Conservation (phyloP, 345 rosid genomes). For the Stellera chamaejasme region DNA sequence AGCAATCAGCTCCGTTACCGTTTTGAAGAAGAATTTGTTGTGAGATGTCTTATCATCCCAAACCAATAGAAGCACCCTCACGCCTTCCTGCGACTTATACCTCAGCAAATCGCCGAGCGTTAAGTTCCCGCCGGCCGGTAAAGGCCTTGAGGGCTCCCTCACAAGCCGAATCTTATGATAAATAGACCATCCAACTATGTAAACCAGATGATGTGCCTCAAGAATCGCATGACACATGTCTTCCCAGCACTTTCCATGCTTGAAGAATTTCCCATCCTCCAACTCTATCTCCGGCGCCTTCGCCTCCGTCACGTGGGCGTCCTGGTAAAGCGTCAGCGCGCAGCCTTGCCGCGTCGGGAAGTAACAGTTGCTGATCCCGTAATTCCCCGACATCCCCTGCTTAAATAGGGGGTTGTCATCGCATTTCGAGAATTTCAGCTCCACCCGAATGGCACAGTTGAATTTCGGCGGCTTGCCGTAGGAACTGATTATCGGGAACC, state of each 20-base stretch:
- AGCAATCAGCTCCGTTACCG: conserved; percentile 28
- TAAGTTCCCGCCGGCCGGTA: conserved; percentile 59
- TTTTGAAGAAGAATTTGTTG: conserved; percentile 54
- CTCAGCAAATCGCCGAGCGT: conserved; percentile 66
- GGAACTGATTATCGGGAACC: conserved; percentile 53
- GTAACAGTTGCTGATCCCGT: conserved; percentile 44
- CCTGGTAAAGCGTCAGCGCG: conserved; percentile 63
- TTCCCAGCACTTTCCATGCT: conserved; percentile 75
- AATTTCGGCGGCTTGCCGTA: conserved; percentile 63
- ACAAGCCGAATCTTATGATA: conserved; percentile 62
- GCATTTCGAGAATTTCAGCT: conserved; percentile 47
- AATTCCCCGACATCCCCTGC: conserved; percentile 27
- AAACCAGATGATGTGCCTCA: conserved; percentile 86
- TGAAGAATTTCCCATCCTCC: conserved; percentile 39
- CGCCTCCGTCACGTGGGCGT: conserved; percentile 58
- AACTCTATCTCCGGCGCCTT: conserved; percentile 43
- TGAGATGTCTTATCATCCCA: conserved; percentile 98
- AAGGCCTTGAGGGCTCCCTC: conserved; percentile 46
- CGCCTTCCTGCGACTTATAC: conserved; percentile 87
- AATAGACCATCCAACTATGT: conserved; percentile 82
- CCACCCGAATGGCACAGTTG: conserved; percentile 47
- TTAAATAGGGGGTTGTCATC: conserved; percentile 31
- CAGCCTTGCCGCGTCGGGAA: conserved; percentile 65
- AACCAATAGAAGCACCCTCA: conserved; percentile 64
- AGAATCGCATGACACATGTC: conserved; percentile 77